Base-by-base conservation (phyloP, 306 rosid species). In the Acacia confusa region DNA sequence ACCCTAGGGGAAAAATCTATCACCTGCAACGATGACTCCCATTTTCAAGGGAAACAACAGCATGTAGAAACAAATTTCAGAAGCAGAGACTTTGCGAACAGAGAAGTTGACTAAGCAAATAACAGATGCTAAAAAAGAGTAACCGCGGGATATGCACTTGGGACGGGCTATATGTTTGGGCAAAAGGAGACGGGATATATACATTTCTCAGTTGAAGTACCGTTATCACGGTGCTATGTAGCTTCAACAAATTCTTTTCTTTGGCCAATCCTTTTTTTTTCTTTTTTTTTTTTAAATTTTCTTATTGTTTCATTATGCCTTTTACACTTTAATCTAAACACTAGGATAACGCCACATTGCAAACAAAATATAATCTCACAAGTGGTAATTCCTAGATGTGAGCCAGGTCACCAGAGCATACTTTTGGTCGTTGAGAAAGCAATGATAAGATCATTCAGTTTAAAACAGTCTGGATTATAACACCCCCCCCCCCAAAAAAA, bases 11-110 rank as follows among this genome's bases (percentile, higher is more conserved):
- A 61, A 5, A 61, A 12, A 61, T 27, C 34, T 28, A 13, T 7
- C 19, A 28, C 34, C 20, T 66, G 11, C 45, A 36, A 34, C 44
- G 22, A 36, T 66, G 72, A 63, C n/a, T 28, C 24, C 44, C 44
- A 17, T 32, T 65, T 32, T 65, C 44, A 16, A 34, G 70, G 43
- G 44, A 65, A 68, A 10, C 48, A 38, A 17, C 48, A 38, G 17
- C 7, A 16, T 34, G 40, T 13, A 67, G 48, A 67, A 40, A 27
- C 66, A 66, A 30, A 78, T 65, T 61, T 75, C 40, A 38, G 52
- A 70, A 79, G 52, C 75, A 75, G 70, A 70, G 64, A 38, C 36
- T 52, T 32, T 15, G 22, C 45, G 13, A 34, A 32, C 83, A 55
- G 72, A 68, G 79, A 58, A 79, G 78, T 27, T 27, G 36, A 11